Evolutionary conservation across 305 asterid genomes (phyloP).

Genomic region (Rubia balearica): DNA sequence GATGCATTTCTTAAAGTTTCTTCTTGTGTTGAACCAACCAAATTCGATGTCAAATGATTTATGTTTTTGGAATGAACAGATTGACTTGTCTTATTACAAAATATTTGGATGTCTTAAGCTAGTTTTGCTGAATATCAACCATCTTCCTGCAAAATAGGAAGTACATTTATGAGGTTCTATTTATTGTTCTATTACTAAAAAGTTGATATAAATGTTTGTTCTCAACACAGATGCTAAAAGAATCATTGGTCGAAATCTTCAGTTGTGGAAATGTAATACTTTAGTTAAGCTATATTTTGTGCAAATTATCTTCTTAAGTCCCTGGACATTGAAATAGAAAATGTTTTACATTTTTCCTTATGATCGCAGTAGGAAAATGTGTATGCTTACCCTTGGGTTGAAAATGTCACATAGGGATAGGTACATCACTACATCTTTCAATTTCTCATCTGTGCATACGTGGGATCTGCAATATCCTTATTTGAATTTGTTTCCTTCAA

Average conservation of each 20-base stretch:
- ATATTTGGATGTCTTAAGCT: slow-evolving; percentile 76
- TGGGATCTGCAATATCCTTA: neutral
- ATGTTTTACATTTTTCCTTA: slow-evolving; percentile 18
- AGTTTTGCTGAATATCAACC: slow-evolving; percentile 48
- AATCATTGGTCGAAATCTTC: slow-evolving; percentile 63
- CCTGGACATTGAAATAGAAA: neutral
- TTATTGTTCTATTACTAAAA: too few relatives aligned
- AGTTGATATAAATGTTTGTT: slow-evolving; percentile 13
- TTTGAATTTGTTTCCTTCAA: neutral
- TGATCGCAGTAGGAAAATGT: slow-evolving; percentile 34
- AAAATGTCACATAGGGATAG: slow-evolving; percentile 37
- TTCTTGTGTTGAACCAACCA: neutral
- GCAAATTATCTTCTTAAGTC: slow-evolving; percentile 1
- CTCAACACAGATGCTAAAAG: slow-evolving; percentile 46
- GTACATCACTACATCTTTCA: slow-evolving; percentile 21
- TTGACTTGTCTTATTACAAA: slow-evolving; percentile 66
- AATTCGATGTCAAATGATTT: neutral
- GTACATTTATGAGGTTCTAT: slow-evolving; percentile 22
- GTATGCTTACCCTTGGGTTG: slow-evolving; percentile 39
- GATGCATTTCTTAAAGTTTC: neutral
- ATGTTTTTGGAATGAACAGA: slow-evolving; percentile 35
- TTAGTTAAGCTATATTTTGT: neutral
- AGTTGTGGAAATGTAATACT: slow-evolving; percentile 48
- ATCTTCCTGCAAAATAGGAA: slow-evolving; percentile 64
- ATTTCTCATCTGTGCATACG: neutral